A percentile compares a stretch with the other conserved stretches of the same genome.
Conservation (phyloP, 768 basidiomycete genomes). For the Phlebiopsis flavidoalba region DNA sequence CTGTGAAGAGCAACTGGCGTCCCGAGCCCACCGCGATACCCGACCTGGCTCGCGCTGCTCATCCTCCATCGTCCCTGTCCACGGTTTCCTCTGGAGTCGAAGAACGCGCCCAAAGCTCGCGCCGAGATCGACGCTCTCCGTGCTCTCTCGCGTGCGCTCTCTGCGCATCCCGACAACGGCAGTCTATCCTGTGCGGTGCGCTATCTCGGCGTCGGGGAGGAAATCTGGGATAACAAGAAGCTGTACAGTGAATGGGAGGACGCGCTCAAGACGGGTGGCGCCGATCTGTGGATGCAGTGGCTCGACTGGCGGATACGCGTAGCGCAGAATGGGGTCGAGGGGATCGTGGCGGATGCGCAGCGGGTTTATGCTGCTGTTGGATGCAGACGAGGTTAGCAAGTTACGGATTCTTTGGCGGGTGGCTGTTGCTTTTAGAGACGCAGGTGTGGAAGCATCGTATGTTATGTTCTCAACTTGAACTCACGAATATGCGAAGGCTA, state of each 20-base stretch:
- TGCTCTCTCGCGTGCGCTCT: constrained; percentile 59
- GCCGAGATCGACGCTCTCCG: constrained; percentile 65
- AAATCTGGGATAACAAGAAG: constrained; percentile 58
- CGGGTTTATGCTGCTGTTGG: constrained; percentile 41
- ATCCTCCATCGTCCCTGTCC: constrained; percentile 48
- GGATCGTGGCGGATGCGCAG: constrained; percentile 45
- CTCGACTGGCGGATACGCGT: constrained; percentile 66
- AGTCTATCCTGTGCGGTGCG: constrained; percentile 51
- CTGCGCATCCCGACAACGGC: constrained; percentile 46
- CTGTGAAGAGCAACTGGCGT: constrained; percentile 52
- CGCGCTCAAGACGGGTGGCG: constrained; percentile 45
- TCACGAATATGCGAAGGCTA: constrained; percentile 42
- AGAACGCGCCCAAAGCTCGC: constrained; percentile 63
- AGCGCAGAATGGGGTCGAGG: constrained; percentile 42
- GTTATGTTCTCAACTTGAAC: background rate
- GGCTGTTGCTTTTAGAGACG: constrained; percentile 54
- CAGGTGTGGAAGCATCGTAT: constrained; percentile 41
- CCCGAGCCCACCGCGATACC: constrained; percentile 47
- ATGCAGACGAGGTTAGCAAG: constrained; percentile 34
- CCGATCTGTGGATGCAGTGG: constrained; percentile 75
- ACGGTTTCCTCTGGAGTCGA: constrained; percentile 55
- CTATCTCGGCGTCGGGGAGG: constrained; percentile 69
- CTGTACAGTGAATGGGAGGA: constrained; percentile 64
- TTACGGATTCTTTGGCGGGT: constrained; percentile 70
- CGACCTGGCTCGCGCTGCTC: constrained; percentile 61